These are phyloP conservation scores for Omphalotus olearius DNA, from an alignment of 1,284 basidiomycete genomes.

Conservation along the genomic window DNA sequence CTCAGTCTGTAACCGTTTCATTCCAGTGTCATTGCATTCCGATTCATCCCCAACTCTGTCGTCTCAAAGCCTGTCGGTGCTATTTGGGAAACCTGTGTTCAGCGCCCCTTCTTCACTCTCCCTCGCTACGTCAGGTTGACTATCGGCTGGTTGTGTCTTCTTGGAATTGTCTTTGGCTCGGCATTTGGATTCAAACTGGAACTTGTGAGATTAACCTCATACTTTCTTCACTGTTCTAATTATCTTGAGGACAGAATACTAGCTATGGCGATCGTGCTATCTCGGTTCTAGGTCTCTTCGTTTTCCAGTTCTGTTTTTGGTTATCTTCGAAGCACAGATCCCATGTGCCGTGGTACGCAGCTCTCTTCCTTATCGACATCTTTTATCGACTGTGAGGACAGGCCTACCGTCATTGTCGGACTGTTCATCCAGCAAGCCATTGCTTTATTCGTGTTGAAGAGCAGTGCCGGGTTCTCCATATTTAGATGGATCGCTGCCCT, in stretches of 20 bases:
- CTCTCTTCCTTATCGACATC: neutral
- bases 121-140: slow-evolving; percentile 51
- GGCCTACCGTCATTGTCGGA: slow-evolving; percentile 81
- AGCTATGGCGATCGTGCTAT: slow-evolving; percentile 75
- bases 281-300: slow-evolving; percentile 71
- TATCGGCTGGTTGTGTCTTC: slow-evolving; percentile 70
- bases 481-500: slow-evolving; percentile 80
- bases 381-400: slow-evolving; percentile 20
- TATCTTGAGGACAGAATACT: slow-evolving; percentile 42
- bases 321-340: slow-evolving; percentile 54
- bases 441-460: slow-evolving; percentile 84
- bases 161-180: slow-evolving; percentile 75
- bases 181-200: slow-evolving; percentile 74
- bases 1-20: slow-evolving; percentile 5
- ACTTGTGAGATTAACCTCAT: slow-evolving; percentile 35
- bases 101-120: slow-evolving; percentile 68
- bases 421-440: slow-evolving; percentile 81
- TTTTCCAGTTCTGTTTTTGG: slow-evolving; percentile 77
- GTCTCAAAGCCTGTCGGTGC: slow-evolving; percentile 63
- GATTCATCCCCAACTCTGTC: slow-evolving; percentile 68
- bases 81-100: slow-evolving; percentile 61
- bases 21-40: slow-evolving; percentile 71
- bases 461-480: slow-evolving; percentile 71
- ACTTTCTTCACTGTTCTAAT: neutral
- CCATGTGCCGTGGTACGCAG: slow-evolving; percentile 59